phyloP scores from a whole-genome alignment of 306 rosid species.

The Prinsepia uniflora region DNA sequence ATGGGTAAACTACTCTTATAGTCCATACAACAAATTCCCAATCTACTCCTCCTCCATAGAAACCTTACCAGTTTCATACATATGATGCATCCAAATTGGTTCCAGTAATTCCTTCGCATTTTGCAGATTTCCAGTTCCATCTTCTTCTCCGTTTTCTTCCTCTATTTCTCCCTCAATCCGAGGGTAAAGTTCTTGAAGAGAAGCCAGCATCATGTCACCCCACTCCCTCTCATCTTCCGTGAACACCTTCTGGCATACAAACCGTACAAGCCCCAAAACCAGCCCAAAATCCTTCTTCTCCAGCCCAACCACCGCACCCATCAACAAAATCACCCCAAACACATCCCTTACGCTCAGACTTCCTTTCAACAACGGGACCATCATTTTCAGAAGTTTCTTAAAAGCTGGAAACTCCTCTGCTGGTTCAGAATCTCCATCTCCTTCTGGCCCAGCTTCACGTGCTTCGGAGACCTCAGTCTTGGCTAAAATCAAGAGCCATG shows the following conservation, averaged over 20 bases:
- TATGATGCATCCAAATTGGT: slow-evolving; percentile 83
- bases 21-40: neutral
- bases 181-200: slow-evolving; percentile 59
- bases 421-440: slow-evolving; percentile 20
- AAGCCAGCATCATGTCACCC: slow-evolving; percentile 67
- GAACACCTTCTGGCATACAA: slow-evolving; percentile 57
- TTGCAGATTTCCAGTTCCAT: slow-evolving; percentile 42
- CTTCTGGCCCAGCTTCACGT: slow-evolving; percentile 36
- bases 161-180: slow-evolving; percentile 54
- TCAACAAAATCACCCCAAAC: slow-evolving; percentile 59
- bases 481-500: slow-evolving; percentile 58
- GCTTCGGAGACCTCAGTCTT: slow-evolving; percentile 44
- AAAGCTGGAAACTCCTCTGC: slow-evolving; percentile 42
- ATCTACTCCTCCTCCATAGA: slow-evolving; percentile 47
- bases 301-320: slow-evolving; percentile 52
- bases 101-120: slow-evolving; percentile 57
- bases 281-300: slow-evolving; percentile 49
- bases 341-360: slow-evolving; percentile 49
- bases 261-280: slow-evolving; percentile 65
- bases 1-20: too few species aligned
- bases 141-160: slow-evolving; percentile 48
- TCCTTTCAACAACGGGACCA: slow-evolving; percentile 45
- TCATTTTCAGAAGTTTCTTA: slow-evolving; percentile 46
- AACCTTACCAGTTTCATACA: slow-evolving; percentile 68
- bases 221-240: slow-evolving; percentile 50